Base-by-base conservation (phyloP, 108 stramenopile genomes). In the Skeletonema marinoi region DNA sequence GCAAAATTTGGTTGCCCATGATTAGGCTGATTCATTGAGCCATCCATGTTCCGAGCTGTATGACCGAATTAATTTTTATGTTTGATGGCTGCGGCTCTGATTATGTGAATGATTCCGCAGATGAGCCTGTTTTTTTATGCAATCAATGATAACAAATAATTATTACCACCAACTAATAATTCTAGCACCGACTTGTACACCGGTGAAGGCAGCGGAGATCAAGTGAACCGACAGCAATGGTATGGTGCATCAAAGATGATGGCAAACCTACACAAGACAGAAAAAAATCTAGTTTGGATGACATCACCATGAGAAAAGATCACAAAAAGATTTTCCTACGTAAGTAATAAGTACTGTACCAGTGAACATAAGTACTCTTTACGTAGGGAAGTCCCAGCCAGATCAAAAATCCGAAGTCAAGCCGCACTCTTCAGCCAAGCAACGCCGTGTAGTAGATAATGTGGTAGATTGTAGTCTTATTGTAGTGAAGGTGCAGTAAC, bases 1-100 rank as follows among this genome's bases (percentile, higher is more conserved):
- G 54, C 54, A 29, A 56, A 56, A 56, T 56, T 56, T 25, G 54
- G 19, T 56, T 56, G 54, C 54, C 54, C 54, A 10, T 56, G 54
- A 56, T 25, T 8, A 56, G 54, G 54, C 54, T 56, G 54, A 56
- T 56, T 56, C 54, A 25, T 56, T 25, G 54, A 56, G 54, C 54
- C 54, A 56, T 56, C 54, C 54, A 56, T 56, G 54, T 56, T 56
- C 54, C 7, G 54, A 56, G 25, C 33, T 35, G 33, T 1, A 35
- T 50, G 17, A 50, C 48, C 4, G 48, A 50, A n/a, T 50, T 50
- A 3, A n/a, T 50, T 50, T 50, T 16, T 25, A 0, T 56, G n/a
- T 56, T n/a, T 56, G 54, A 56, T 56, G 54, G 54, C 54, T 21
- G 7, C n/a, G 25, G 54, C 54, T 25, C 25, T 56, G 21, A 56